phyloP scores from a whole-genome alignment of 2,329 filamentous ascomycete species.

The Hirsutella rhossiliensis region DNA sequence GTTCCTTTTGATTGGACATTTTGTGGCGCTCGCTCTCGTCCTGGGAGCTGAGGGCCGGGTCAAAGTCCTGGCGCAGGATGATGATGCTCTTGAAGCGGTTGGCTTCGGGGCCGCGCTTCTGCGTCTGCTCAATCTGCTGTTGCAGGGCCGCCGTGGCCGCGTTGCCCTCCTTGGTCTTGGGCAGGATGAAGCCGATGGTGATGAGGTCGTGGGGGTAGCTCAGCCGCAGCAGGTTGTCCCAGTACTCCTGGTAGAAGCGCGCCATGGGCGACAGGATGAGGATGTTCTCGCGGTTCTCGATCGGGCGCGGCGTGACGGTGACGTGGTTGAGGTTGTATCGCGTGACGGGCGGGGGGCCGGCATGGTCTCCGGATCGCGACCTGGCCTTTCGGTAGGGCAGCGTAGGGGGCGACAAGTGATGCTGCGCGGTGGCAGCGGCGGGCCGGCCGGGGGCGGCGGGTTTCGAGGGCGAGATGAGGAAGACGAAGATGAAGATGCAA shows the following conservation, averaged over 20 bases:
- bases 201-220: constrained; percentile 90
- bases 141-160: constrained; percentile 73
- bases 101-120: constrained; percentile 62
- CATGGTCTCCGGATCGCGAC: constrained; percentile 15
- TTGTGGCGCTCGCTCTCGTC: constrained; percentile 85
- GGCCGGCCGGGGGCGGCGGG: constrained; percentile 29
- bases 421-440: constrained; percentile 33
- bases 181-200: constrained; percentile 89
- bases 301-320: constrained; percentile 65
- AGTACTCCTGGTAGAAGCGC: constrained; percentile 88
- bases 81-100: constrained; percentile 85
- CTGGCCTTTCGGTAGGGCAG: constrained; percentile 29
- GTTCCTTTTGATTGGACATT: constrained; percentile 74
- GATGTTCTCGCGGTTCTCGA: constrained; percentile 71
- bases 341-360: constrained; percentile 65
- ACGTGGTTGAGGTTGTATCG: constrained; percentile 95
- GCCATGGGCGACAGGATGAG: constrained; percentile 89
- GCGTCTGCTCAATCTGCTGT: constrained; percentile 72
- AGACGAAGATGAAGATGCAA: constrained; percentile 59
- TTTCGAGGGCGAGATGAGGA: constrained; percentile 43
- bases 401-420: constrained; percentile 30
- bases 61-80: constrained; percentile 91
- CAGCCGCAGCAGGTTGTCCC: constrained; percentile 80
- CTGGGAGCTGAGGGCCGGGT: constrained; percentile 68
- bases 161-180: constrained; percentile 87